phyloP scores from a whole-genome alignment of 2,329 filamentous ascomycete genomes.

The Pseudopyrenochaeta lycopersici region DNA sequence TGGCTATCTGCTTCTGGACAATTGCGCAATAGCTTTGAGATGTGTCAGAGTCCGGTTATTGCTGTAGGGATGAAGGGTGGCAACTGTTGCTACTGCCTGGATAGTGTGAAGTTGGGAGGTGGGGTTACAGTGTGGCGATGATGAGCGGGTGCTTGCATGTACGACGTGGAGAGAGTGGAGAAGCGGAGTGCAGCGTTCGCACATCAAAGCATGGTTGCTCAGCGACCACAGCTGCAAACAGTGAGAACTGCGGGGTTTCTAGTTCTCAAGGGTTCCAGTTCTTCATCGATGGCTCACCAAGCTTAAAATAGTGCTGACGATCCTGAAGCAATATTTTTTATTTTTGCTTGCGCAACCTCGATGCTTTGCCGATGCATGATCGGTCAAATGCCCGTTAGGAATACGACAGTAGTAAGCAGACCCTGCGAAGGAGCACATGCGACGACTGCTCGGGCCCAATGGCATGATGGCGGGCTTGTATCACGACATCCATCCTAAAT shows the following conservation, averaged over 20 bases:
- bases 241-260: not conserved
- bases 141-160: slow-evolving; percentile 14
- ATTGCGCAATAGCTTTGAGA: not conserved
- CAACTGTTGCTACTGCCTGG: not conserved
- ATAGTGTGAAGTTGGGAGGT: not conserved
- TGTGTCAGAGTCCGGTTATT: not conserved
- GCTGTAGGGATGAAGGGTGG: too few relatives aligned
- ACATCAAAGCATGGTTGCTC: not conserved
- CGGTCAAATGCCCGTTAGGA: not conserved
- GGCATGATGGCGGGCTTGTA: slow-evolving; percentile 17
- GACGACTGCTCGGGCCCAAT: not conserved
- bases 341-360: too few relatives aligned
- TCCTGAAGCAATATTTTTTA: too few relatives aligned
- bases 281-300: not conserved
- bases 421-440: not conserved
- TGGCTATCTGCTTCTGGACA: not conserved
- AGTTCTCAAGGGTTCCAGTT: not conserved
- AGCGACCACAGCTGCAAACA: not conserved
- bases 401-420: not conserved
- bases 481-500: slow-evolving; percentile 15
- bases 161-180: slow-evolving; percentile 4
- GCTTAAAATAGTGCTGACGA: not conserved
- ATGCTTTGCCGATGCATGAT: not conserved
- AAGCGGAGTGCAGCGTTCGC: slow-evolving; percentile 12
- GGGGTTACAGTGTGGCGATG: not conserved